phyloP scores from a whole-genome alignment of 768 basidiomycete species.

The Amylocystis lapponica region DNA sequence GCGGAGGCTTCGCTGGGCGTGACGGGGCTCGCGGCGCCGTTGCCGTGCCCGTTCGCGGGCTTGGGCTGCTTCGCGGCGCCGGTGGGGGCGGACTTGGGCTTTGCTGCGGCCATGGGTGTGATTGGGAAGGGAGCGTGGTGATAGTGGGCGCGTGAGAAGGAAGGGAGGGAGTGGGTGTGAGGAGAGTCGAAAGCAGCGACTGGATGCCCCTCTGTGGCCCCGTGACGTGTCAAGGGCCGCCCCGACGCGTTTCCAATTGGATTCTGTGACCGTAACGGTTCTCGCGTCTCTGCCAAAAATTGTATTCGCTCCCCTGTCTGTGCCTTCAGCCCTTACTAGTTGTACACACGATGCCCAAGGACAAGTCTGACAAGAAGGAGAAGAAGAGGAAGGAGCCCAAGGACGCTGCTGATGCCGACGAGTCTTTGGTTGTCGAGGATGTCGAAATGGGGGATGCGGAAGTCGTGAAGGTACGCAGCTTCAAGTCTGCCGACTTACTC shows the following conservation, averaged over 20 bases:
- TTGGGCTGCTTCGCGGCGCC: conserved; percentile 34
- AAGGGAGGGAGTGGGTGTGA: conserved; percentile 24
- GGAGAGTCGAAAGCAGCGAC: conserved; percentile 17
- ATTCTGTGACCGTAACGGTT: too few species aligned
- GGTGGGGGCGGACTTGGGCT: conserved; percentile 47
- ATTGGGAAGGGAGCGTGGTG: conserved; percentile 19
- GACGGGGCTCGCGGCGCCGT: conserved; percentile 29
- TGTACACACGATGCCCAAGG: conserved; percentile 57
- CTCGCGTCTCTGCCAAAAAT: too few species aligned
- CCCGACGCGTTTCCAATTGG: conserved; percentile 19
- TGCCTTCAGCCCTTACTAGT: too few species aligned
- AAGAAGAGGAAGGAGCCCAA: conserved; percentile 54
- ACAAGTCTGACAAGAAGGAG: conserved; percentile 72
- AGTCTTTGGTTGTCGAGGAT: conserved; percentile 32
- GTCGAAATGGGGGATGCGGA: conserved; percentile 40
- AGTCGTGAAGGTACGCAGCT: conserved; percentile 27
- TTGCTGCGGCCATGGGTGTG: conserved; percentile 43
- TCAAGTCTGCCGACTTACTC: neutral
- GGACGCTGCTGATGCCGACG: conserved; percentile 22
- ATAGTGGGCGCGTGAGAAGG: neutral
- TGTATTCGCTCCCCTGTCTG: neutral
- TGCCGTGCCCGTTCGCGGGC: conserved; percentile 41
- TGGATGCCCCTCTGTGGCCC: too few species aligned
- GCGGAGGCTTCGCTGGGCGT: conserved; percentile 25
- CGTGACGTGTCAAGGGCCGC: neutral